Conservation (phyloP, 2,329 filamentous ascomycete genomes). For the Colletotrichum somersetense region DNA sequence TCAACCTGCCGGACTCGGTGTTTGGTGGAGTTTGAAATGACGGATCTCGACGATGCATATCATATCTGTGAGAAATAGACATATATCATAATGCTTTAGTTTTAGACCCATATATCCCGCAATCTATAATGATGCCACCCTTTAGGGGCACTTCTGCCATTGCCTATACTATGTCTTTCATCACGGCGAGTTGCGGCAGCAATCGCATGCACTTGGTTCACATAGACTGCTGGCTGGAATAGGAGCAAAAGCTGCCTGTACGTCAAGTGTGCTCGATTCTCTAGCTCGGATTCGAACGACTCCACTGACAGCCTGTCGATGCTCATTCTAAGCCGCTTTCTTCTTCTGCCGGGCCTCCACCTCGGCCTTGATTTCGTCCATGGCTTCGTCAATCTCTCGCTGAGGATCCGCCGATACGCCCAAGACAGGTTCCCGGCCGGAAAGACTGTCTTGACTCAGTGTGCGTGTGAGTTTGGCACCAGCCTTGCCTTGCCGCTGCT, state of each 20-base stretch:
- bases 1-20: neutral
- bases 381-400: slow-evolving; percentile 81
- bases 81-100: slow-evolving; percentile 27
- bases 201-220: neutral
- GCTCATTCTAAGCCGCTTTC: slow-evolving; percentile 33
- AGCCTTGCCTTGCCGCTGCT: slow-evolving; percentile 65
- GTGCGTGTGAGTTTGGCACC: slow-evolving; percentile 62
- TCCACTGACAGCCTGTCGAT: neutral
- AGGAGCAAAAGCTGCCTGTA: neutral
- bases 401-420: slow-evolving; percentile 84
- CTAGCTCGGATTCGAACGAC: neutral
- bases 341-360: slow-evolving; percentile 64
- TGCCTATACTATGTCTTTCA: neutral
- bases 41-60: neutral
- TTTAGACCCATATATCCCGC: slow-evolving; percentile 21
- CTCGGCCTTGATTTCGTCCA: slow-evolving; percentile 80
- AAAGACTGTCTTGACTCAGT: slow-evolving; percentile 69
- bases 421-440: slow-evolving; percentile 72
- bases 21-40: neutral
- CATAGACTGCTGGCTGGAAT: neutral
- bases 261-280: neutral
- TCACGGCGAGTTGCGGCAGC: neutral
- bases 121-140: slow-evolving; percentile 30
- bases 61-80: slow-evolving; percentile 20
- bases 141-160: slow-evolving; percentile 1